Conservation (phyloP, 1,284 basidiomycete species). For the Papiliotrema nemorosa region DNA sequence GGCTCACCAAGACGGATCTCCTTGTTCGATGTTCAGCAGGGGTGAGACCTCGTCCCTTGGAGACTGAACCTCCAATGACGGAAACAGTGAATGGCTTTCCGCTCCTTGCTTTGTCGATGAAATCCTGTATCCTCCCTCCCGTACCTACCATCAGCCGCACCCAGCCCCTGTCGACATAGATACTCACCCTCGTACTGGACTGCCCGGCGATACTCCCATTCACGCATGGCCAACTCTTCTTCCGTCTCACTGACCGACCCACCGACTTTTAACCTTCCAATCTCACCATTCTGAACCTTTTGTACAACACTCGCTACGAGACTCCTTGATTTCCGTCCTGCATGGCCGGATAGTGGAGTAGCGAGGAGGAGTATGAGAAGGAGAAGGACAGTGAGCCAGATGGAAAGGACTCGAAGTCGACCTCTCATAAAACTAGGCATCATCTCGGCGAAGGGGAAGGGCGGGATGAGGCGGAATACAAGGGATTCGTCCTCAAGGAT, state of each 20-base stretch:
- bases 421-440: conserved; percentile 4
- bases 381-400: background rate
- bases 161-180: background rate
- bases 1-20: background rate
- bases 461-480: too few relatives aligned
- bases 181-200: conserved; percentile 33
- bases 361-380: background rate
- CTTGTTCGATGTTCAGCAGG: conserved; percentile 9
- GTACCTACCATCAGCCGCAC: conserved; percentile 17
- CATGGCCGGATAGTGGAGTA: conserved; percentile 4
- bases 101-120: conserved; percentile 36
- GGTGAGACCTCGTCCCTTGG: conserved; percentile 40
- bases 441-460: too few relatives aligned
- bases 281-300: conserved; percentile 7
- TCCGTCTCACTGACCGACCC: background rate
- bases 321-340: background rate
- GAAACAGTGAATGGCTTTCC: conserved; percentile 38
- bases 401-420: background rate
- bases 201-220: conserved; percentile 37
- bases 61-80: conserved; percentile 44
- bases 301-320: conserved; percentile 4
- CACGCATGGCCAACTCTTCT: conserved; percentile 9
- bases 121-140: conserved; percentile 33
- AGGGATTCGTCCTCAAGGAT: too few relatives aligned
- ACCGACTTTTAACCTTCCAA: background rate